Conservation (phyloP, 2,329 filamentous ascomycete species). For the Scolecobasidium constrictum region DNA sequence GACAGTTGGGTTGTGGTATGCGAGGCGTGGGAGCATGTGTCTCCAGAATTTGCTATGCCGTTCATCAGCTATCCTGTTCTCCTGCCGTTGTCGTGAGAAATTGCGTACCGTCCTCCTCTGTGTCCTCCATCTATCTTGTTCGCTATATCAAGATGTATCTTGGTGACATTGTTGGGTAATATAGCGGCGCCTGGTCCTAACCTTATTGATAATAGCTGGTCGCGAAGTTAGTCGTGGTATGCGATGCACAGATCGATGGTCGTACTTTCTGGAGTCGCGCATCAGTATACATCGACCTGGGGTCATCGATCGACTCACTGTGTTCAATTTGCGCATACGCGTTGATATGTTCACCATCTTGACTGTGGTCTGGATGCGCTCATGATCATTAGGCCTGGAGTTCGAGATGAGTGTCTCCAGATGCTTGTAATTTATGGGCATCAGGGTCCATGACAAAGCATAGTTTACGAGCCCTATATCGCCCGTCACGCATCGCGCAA, state of each 20-base stretch:
- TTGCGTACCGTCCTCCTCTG: slow-evolving; percentile 56
- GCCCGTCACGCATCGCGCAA: too few relatives aligned
- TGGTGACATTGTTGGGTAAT: slow-evolving; percentile 64
- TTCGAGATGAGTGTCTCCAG: too few relatives aligned
- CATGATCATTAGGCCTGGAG: too few relatives aligned
- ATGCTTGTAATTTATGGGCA: too few relatives aligned
- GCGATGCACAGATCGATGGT: neutral
- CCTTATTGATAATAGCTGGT: slow-evolving; percentile 61
- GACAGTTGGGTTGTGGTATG: slow-evolving; percentile 85
- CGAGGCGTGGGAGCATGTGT: slow-evolving; percentile 69
- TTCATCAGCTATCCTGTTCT: neutral
- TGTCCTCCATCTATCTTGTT: slow-evolving; percentile 52
- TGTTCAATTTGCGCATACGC: slow-evolving; percentile 64
- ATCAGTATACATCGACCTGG: slow-evolving; percentile 11
- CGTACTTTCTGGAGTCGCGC: neutral
- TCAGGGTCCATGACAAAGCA: too few relatives aligned
- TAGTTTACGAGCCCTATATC: too few relatives aligned
- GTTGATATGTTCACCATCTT: slow-evolving; percentile 48
- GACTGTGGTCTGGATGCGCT: neutral
- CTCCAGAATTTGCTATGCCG: slow-evolving; percentile 73
- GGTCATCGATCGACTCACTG: slow-evolving; percentile 41
- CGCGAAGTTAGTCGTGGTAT: neutral
- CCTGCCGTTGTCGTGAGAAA: slow-evolving; percentile 10
- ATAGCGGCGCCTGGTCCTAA: slow-evolving; percentile 74
- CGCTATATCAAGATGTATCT: slow-evolving; percentile 66